Evolutionary conservation across 106 monocot species (phyloP).

Genomic region (Acorus calamus): DNA sequence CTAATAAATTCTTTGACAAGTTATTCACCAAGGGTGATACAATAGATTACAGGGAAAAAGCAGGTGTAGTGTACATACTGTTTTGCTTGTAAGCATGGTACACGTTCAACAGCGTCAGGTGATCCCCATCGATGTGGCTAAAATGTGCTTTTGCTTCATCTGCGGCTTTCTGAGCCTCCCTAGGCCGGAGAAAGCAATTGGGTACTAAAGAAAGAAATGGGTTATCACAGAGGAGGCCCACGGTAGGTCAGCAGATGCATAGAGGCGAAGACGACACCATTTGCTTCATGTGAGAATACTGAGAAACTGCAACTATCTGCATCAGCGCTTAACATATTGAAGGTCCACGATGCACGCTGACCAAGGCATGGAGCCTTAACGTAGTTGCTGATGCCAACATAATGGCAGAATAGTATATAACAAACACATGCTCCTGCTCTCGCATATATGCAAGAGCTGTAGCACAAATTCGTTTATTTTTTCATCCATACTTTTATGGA

Average conservation of each 20-base stretch:
- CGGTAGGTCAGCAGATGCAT: conserved; percentile 74
- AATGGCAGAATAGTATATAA: background rate
- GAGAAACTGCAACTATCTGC: conserved; percentile 35
- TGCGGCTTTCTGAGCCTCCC: conserved; percentile 80
- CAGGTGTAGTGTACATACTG: conserved; percentile 22
- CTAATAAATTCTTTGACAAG: too few relatives aligned
- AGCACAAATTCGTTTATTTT: too few relatives aligned
- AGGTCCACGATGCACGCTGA: conserved; percentile 10
- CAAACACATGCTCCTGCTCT: background rate
- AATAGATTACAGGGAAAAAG: too few relatives aligned
- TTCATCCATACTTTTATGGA: too few relatives aligned
- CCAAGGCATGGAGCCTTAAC: conserved; percentile 12
- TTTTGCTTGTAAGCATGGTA: conserved; percentile 81
- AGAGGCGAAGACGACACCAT: conserved; percentile 56
- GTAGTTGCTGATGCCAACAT: conserved; percentile 19
- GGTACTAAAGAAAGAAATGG: conserved; percentile 64
- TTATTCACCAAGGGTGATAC: too few relatives aligned
- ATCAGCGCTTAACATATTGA: conserved; percentile 18
- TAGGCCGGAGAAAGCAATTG: conserved; percentile 86
- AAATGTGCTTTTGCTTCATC: conserved; percentile 74
- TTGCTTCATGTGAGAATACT: conserved; percentile 52
- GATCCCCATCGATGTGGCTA: conserved; percentile 69
- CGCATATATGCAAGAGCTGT: too few relatives aligned
- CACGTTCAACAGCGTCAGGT: conserved; percentile 70
- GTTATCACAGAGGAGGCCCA: conserved; percentile 72